These are phyloP conservation scores for Trametes villosa DNA, from an alignment of 768 basidiomycete species.

Conservation along the genomic window DNA sequence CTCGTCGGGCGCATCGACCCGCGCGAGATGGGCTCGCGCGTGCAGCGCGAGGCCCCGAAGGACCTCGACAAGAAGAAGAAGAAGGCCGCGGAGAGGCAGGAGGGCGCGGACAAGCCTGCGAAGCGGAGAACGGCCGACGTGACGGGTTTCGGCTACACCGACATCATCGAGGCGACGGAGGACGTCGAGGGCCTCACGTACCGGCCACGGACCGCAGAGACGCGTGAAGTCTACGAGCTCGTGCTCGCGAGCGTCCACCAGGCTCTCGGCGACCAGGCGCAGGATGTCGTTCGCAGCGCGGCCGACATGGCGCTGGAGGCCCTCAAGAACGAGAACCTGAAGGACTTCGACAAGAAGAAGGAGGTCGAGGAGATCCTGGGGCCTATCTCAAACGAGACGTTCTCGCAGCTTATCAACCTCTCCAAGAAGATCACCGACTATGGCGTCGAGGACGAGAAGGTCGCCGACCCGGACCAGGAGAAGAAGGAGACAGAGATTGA, in stretches of 20 bases:
- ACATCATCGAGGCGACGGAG: slow-evolving; percentile 93
- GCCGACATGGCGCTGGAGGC: slow-evolving; percentile 90
- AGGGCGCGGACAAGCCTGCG: slow-evolving; percentile 59
- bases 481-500: slow-evolving; percentile 89
- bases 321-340: slow-evolving; percentile 85
- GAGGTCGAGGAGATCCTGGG: slow-evolving; percentile 86
- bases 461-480: slow-evolving; percentile 80
- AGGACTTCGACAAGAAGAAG: slow-evolving; percentile 97
- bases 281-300: slow-evolving; percentile 93
- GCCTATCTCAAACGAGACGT: slow-evolving; percentile 67
- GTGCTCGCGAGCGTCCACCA: slow-evolving; percentile 84
- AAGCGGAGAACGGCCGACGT: slow-evolving; percentile 62
- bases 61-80: slow-evolving; percentile 95
- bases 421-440: slow-evolving; percentile 98
- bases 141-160: slow-evolving; percentile 78
- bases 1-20: slow-evolving; percentile 90
- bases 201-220: slow-evolving; percentile 92
- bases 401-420: slow-evolving; percentile 81
- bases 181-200: slow-evolving; percentile 93
- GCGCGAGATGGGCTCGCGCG: slow-evolving; percentile 92
- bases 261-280: slow-evolving; percentile 90
- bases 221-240: slow-evolving; percentile 91
- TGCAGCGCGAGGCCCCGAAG: slow-evolving; percentile 79
- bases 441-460: slow-evolving; percentile 80
- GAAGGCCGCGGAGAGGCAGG: slow-evolving; percentile 66